phyloP scores from a whole-genome alignment of 305 asterid genomes.

The Andrographis paniculata region DNA sequence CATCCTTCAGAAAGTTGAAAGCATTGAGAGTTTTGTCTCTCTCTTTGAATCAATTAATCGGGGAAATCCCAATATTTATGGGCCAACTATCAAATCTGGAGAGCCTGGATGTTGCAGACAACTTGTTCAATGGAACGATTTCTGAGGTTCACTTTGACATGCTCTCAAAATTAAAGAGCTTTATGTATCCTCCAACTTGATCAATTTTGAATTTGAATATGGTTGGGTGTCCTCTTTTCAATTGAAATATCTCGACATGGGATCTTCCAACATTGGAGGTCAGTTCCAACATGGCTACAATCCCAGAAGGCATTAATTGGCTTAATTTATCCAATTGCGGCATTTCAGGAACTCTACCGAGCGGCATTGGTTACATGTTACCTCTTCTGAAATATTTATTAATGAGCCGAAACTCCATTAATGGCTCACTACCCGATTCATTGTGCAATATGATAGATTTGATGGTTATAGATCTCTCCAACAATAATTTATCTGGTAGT shows the following conservation, averaged over 20 bases:
- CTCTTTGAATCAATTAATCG: background rate
- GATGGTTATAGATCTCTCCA: too few species aligned
- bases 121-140: constrained; percentile 4
- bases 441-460: too few species aligned
- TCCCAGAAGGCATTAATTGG: background rate
- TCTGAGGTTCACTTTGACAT: constrained; percentile 11
- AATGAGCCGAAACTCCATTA: too few species aligned
- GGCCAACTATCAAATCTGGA: constrained; percentile 12
- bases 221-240: too few species aligned
- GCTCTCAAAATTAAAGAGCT: constrained; percentile 1
- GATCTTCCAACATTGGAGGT: constrained; percentile 6
- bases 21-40: background rate
- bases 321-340: background rate
- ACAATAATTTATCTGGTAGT: too few species aligned
- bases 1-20: constrained; percentile 2
- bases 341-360: constrained; percentile 14
- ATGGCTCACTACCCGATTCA: too few species aligned
- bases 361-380: background rate
- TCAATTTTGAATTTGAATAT: background rate
- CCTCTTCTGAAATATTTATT: too few species aligned
- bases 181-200: background rate
- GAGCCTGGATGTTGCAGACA: background rate
- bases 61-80: constrained; percentile 4
- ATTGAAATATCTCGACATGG: background rate
- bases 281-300: constrained; percentile 16